Percentiles rank a stretch among this genome's conserved stretches.
phyloP scores from a whole-genome alignment of 1,284 basidiomycete species.

The Ceratobasidium sp. region DNA sequence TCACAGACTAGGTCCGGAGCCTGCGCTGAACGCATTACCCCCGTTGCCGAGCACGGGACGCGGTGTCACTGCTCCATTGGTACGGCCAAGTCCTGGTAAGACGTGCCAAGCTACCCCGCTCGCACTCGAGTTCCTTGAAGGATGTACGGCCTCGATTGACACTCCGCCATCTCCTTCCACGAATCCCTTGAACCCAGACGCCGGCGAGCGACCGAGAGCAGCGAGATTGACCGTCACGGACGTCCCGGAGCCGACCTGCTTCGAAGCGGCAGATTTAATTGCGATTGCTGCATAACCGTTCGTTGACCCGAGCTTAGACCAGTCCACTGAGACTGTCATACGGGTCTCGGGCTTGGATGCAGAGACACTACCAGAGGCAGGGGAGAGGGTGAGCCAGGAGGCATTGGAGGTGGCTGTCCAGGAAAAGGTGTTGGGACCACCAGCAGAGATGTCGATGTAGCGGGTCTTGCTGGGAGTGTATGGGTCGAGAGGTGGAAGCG shows the following conservation, averaged over 20 bases:
- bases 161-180: slow-evolving; percentile 74
- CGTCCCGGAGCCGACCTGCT: slow-evolving; percentile 57
- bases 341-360: slow-evolving; percentile 67
- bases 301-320: slow-evolving; percentile 67
- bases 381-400: slow-evolving; percentile 69
- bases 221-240: slow-evolving; percentile 38
- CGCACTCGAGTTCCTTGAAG: slow-evolving; percentile 67
- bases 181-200: slow-evolving; percentile 61
- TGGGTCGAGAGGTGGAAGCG: slow-evolving; percentile 65
- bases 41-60: slow-evolving; percentile 69
- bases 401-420: slow-evolving; percentile 68
- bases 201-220: slow-evolving; percentile 21
- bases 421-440: slow-evolving; percentile 71
- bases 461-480: slow-evolving; percentile 68
- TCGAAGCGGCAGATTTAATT: slow-evolving; percentile 65
- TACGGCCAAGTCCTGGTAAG: slow-evolving; percentile 71
- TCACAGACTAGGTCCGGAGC: slow-evolving; percentile 72
- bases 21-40: slow-evolving; percentile 70
- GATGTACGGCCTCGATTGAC: slow-evolving; percentile 75
- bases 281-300: slow-evolving; percentile 61
- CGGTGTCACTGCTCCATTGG: slow-evolving; percentile 72
- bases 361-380: slow-evolving; percentile 67
- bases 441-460: slow-evolving; percentile 74
- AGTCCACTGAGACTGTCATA: slow-evolving; percentile 72
- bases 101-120: slow-evolving; percentile 70